phyloP scores from a whole-genome alignment of 345 rosid species.

The Turritis glabra region DNA sequence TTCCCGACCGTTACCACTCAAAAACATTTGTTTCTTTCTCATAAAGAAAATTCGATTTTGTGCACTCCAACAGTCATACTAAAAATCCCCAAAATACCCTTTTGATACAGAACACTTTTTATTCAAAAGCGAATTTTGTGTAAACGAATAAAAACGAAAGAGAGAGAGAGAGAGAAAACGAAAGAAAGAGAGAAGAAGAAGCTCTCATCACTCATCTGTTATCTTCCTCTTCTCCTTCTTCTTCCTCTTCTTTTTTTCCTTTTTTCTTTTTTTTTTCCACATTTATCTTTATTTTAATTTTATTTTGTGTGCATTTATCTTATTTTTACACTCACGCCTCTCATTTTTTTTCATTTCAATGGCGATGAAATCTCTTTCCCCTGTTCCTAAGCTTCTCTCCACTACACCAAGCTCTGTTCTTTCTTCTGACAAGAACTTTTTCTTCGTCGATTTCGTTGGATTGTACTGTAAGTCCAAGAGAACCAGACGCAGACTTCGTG shows the following conservation, averaged over 20 bases:
- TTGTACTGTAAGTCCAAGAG: conserved; percentile 49
- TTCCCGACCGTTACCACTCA: conserved; percentile 44
- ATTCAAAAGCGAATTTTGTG: conserved; percentile 10
- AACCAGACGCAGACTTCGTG: conserved; percentile 51
- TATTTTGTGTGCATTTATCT: conserved; percentile 13
- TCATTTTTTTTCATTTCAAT: conserved; percentile 23
- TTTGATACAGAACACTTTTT: not conserved
- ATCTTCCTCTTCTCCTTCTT: conserved; percentile 40
- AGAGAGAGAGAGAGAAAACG: conserved; percentile 42
- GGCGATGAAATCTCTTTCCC: conserved; percentile 55
- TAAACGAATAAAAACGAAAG: conserved; percentile 38
- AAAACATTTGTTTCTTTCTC: conserved; percentile 23
- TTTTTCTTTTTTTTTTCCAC: not conserved
- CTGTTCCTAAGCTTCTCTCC: conserved; percentile 54
- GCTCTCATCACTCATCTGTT: conserved; percentile 47
- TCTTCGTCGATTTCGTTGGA: conserved; percentile 75
- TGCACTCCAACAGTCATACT: not conserved
- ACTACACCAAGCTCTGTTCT: conserved; percentile 50
- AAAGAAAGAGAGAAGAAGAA: conserved; percentile 55
- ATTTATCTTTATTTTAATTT: conserved; percentile 14
- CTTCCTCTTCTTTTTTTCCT: conserved; percentile 8
- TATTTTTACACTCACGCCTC: conserved; percentile 39
- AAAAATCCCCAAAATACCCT: conserved; percentile 30
- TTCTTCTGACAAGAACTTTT: conserved; percentile 40
- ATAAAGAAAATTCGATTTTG: conserved; percentile 9